A percentile compares a stretch with the other conserved stretches of the same genome.
Evolutionary conservation across 2,329 filamentous ascomycete species (phyloP).

Genomic region (Camptophora hylomeconis): DNA sequence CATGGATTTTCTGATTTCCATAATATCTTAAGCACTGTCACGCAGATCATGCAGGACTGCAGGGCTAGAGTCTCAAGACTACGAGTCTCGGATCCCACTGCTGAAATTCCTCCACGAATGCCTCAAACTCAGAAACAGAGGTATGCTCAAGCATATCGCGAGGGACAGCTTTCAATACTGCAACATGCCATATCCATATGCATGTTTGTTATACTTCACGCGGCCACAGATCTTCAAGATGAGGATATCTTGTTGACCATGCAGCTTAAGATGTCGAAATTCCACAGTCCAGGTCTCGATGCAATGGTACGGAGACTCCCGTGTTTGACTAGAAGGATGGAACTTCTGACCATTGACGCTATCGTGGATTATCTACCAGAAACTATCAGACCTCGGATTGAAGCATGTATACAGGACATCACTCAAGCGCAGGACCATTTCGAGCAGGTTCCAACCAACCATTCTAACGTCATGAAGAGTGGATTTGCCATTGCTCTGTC

Average conservation of each 20-base stretch:
- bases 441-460: background rate
- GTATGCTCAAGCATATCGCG: conserved; percentile 29
- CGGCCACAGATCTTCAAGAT: conserved; percentile 14
- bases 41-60: conserved; percentile 29
- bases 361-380: conserved; percentile 13
- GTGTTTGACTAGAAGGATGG: conserved; percentile 10
- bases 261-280: conserved; percentile 4
- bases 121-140: conserved; percentile 28
- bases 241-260: conserved; percentile 7
- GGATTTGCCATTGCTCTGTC: conserved; percentile 14
- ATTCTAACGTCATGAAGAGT: conserved; percentile 7
- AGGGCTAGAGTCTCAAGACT: conserved; percentile 26
- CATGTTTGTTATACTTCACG: conserved; percentile 25
- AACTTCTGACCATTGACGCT: conserved; percentile 10
- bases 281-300: conserved; percentile 6
- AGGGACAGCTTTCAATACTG: conserved; percentile 27
- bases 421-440: conserved; percentile 1
- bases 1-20: conserved; percentile 20
- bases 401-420: conserved; percentile 7
- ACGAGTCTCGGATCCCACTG: conserved; percentile 17
- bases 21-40: conserved; percentile 25
- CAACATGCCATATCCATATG: conserved; percentile 27
- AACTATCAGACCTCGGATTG: conserved; percentile 5
- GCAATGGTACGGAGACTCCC: conserved; percentile 5
- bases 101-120: conserved; percentile 5